phyloP scores from a whole-genome alignment of 441 rosid genomes.

The Erysimum cheiri region DNA sequence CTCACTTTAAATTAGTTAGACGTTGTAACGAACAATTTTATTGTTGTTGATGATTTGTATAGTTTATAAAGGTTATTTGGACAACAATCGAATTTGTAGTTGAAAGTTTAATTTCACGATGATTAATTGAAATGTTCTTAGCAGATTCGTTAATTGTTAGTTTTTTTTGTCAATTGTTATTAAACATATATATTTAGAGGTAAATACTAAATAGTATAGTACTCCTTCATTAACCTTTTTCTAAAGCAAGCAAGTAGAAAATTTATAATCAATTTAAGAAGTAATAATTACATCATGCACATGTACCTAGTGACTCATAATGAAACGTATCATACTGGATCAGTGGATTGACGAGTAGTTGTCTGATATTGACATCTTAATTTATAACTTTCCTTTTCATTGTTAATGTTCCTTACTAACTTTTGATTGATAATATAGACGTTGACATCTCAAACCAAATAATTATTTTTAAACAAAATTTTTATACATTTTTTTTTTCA shows the following conservation, averaged over 20 bases:
- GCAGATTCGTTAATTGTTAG: not conserved
- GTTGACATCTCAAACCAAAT: conserved; percentile 40
- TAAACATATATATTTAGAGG: not conserved
- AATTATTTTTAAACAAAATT: not conserved
- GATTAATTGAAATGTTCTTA: not conserved
- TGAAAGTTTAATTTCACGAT: not conserved
- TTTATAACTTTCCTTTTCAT: conserved; percentile 39
- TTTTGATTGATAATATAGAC: conserved; percentile 40
- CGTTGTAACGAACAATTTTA: not conserved
- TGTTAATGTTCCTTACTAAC: conserved; percentile 37
- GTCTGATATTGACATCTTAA: conserved; percentile 46
- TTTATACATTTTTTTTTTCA: not conserved
- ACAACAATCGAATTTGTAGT: not conserved
- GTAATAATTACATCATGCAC: conserved; percentile 43
- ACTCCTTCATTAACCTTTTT: not conserved
- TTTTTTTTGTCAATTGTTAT: too few relatives aligned
- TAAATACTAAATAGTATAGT: too few relatives aligned
- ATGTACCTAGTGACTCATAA: conserved; percentile 36
- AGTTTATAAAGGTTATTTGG: not conserved
- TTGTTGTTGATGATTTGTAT: not conserved
- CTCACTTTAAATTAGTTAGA: not conserved
- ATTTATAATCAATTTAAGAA: not conserved
- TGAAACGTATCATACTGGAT: conserved; percentile 35
- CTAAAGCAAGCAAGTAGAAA: not conserved
- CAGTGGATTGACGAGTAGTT: conserved; percentile 35